Evolutionary conservation across 1,139 yeast species (phyloP), one percentile per base, ranked within the genome.

Genomic region (Nakaseomyces nivariensis): DNA sequence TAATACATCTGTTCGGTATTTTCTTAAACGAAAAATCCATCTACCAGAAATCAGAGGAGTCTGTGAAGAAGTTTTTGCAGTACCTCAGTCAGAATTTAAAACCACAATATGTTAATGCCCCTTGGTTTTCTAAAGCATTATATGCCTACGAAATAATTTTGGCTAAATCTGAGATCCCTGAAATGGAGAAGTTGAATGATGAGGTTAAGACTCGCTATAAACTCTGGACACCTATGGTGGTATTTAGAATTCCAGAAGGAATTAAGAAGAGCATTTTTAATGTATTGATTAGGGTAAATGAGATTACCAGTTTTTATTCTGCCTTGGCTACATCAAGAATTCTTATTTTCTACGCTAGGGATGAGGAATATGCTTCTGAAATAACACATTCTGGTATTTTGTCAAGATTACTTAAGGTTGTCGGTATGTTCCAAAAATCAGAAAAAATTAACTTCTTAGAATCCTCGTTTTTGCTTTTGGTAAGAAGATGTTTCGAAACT

Each of bases 401-500:
- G 3, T 57, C 64, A n/a, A 66, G 62, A 45, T 54, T 69, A 3
- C 46, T 67, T 29, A 66, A 58, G 46, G 67, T 66, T 10, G 61
- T 68, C 32, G 67, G 69, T 1, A 47, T 58, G 5, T 58, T 58
- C 45, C 69, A 56, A 53, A 67, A 58, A 49, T 59, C 53, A 46
- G 67, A 64, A 25, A 64, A 64, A 38, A 63, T 65, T 2, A 61
- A 60, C 44, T 62, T 58, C 44, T 52, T 59, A 29, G 71, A 66
- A 57, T 64, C 69, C 26, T 59, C 73, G 0, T 69, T 72, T 46
- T 66, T 76, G 3, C 70, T 79, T 26, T 69, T 88, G 31, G 66
- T 83, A 4, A 75, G 96, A 60, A 74, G 85, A 49, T 79, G 89
- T 51, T 80, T 82, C 61, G 97, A 90, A 62, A 76, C 80, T 1